Conservation (phyloP, 768 basidiomycete species). For the Roridomyces roridus region DNA sequence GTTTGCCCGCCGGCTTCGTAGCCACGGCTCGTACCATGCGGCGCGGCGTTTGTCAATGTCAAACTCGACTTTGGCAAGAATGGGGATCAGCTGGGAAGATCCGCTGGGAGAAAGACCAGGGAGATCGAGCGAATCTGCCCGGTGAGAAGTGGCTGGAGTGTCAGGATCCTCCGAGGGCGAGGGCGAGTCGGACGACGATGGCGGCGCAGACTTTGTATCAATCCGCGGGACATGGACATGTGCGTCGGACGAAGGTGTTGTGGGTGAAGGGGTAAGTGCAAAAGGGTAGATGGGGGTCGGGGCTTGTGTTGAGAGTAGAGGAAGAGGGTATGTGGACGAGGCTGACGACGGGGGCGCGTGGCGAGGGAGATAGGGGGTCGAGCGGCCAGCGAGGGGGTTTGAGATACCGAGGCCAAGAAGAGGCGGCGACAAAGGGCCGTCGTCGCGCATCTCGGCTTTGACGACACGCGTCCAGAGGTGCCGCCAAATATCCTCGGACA, state of each 20-base stretch:
- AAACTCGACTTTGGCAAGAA: slow-evolving; percentile 95
- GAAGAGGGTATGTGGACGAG: slow-evolving; percentile 41
- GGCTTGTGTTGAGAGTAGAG: slow-evolving; percentile 52
- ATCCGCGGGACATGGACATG: slow-evolving; percentile 41
- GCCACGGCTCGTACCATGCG: slow-evolving; percentile 87
- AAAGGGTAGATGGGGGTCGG: slow-evolving; percentile 43
- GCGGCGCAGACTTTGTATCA: slow-evolving; percentile 53
- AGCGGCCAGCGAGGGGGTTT: slow-evolving; percentile 40
- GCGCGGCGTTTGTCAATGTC: slow-evolving; percentile 86
- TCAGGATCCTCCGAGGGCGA: slow-evolving; percentile 42
- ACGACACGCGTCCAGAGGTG: slow-evolving; percentile 81
- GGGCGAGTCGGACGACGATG: slow-evolving; percentile 47
- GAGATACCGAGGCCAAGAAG: slow-evolving; percentile 51
- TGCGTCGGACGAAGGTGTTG: slow-evolving; percentile 60
- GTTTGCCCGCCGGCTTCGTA: slow-evolving; percentile 66
- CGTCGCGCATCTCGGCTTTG: slow-evolving; percentile 62
- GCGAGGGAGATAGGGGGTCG: slow-evolving; percentile 48
- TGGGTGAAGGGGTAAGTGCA: slow-evolving; percentile 55
- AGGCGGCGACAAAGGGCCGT: slow-evolving; percentile 43
- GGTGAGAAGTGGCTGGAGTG: slow-evolving; percentile 38
- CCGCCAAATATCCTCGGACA: slow-evolving; percentile 89
- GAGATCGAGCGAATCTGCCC: slow-evolving; percentile 61
- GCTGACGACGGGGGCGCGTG: slow-evolving; percentile 29
- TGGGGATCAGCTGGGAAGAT: slow-evolving; percentile 58
- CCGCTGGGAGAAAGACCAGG: slow-evolving; percentile 70